phyloP scores from a whole-genome alignment of 306 rosid genomes.

The Quercus gilva region DNA sequence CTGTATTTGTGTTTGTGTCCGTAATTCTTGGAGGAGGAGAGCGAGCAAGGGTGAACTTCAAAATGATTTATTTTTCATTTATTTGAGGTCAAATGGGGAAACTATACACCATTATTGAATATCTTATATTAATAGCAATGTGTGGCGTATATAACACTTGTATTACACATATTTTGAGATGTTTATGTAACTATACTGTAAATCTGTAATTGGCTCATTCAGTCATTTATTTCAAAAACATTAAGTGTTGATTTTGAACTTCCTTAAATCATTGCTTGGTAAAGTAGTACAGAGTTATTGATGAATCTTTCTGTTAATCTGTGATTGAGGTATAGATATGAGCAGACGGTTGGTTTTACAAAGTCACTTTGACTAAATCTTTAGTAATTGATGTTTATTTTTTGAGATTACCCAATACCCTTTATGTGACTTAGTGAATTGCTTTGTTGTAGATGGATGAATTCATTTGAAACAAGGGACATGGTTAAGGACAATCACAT shows the following conservation, averaged over 20 bases:
- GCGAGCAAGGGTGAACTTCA: too few relatives aligned
- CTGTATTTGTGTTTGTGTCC: too few relatives aligned
- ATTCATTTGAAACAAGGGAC: conserved; percentile 39
- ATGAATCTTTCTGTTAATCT: too few relatives aligned
- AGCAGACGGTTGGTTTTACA: neutral
- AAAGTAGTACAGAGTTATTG: neutral
- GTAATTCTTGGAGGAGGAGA: too few relatives aligned
- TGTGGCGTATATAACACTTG: neutral
- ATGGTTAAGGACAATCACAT: conserved; percentile 44
- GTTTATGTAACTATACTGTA: neutral
- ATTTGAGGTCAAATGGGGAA: too few relatives aligned
- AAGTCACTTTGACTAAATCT: neutral
- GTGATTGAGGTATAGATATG: too few relatives aligned
- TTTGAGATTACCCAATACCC: neutral
- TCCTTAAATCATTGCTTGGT: neutral
- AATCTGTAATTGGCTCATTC: neutral
- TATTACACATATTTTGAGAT: neutral
- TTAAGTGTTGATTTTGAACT: neutral
- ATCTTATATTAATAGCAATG: neutral
- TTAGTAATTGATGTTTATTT: neutral
- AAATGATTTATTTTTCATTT: too few relatives aligned
- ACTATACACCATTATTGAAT: too few relatives aligned
- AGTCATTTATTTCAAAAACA: neutral
- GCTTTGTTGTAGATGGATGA: conserved; percentile 52
- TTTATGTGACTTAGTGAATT: neutral